Evolutionary conservation across 352 stramenopile genomes (phyloP).

Genomic region (Albugo laibachii): DNA sequence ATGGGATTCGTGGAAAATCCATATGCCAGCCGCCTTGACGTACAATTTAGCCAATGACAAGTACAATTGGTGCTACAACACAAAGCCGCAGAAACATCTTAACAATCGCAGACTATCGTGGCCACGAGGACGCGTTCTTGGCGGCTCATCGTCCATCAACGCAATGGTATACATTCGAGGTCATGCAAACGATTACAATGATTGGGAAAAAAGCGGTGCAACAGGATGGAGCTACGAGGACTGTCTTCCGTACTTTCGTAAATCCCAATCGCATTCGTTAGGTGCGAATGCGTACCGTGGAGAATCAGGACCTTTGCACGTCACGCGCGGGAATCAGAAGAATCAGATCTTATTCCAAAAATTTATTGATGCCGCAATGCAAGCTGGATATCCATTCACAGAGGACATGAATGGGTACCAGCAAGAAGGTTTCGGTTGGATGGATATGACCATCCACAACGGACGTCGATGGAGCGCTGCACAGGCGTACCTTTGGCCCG

Average conservation of each 20-base stretch:
- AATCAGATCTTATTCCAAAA: constrained; percentile 75
- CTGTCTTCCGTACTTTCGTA: constrained; percentile 77
- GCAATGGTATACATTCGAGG: constrained; percentile 84
- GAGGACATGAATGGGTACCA: constrained; percentile 82
- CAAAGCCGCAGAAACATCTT: constrained; percentile 65
- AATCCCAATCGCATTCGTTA: constrained; percentile 60
- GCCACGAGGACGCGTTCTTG: constrained; percentile 74
- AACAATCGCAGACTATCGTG: constrained; percentile 60
- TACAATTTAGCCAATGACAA: constrained; percentile 68
- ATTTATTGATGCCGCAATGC: constrained; percentile 72
- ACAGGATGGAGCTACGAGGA: constrained; percentile 74
- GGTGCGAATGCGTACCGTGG: constrained; percentile 60
- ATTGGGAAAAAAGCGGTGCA: constrained; percentile 55
- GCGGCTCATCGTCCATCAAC: constrained; percentile 77
- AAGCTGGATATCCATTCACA: constrained; percentile 73
- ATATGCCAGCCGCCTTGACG: constrained; percentile 75
- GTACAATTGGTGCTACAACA: constrained; percentile 81
- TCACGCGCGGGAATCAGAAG: constrained; percentile 58
- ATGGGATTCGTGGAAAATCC: constrained; percentile 83
- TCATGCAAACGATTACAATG: constrained; percentile 74
- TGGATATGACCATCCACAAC: constrained; percentile 77
- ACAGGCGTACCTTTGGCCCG: constrained; percentile 53
- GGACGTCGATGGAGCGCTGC: constrained; percentile 63
- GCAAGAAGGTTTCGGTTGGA: constrained; percentile 80
- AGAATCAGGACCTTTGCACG: constrained; percentile 61